Evolutionary conservation across 306 rosid species (phyloP).

Genomic region (Glycyrrhiza uralensis): DNA sequence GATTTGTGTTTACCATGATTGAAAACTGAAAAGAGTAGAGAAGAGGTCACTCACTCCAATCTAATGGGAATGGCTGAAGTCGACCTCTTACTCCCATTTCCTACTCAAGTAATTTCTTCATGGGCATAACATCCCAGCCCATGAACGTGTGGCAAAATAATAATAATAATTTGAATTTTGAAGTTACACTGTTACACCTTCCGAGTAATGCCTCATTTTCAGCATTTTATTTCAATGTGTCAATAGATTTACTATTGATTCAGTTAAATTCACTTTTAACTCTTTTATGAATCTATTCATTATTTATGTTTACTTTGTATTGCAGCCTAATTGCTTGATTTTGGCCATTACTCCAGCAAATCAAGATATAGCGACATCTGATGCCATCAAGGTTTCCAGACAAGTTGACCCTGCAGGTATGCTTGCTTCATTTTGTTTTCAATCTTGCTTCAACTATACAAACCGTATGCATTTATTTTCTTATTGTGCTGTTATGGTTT

Average conservation of each 20-base stretch:
- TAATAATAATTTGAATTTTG: neutral
- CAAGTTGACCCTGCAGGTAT: conserved; percentile 87
- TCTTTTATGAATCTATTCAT: neutral
- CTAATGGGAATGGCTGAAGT: neutral
- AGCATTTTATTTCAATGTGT: neutral
- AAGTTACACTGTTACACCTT: neutral
- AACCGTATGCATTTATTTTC: neutral
- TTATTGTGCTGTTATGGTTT: neutral
- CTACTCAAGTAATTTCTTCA: neutral
- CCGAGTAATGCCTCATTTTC: neutral
- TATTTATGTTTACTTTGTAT: neutral
- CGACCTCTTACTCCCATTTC: neutral
- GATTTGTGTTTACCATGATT: neutral
- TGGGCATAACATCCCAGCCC: neutral
- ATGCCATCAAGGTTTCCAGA: conserved; percentile 77
- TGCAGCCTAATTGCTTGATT: conserved; percentile 87
- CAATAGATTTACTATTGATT: neutral
- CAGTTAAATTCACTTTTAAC: neutral
- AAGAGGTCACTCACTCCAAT: conserved; percentile 5
- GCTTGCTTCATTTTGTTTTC: conserved; percentile 8
- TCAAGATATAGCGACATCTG: conserved; percentile 93
- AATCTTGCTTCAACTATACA: conserved; percentile 6
- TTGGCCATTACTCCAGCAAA: conserved; percentile 93
- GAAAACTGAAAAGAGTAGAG: neutral
- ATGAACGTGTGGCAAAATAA: neutral